Evolutionary conservation across 2,329 filamentous ascomycete genomes (phyloP).

Genomic region (Botrytis aclada): DNA sequence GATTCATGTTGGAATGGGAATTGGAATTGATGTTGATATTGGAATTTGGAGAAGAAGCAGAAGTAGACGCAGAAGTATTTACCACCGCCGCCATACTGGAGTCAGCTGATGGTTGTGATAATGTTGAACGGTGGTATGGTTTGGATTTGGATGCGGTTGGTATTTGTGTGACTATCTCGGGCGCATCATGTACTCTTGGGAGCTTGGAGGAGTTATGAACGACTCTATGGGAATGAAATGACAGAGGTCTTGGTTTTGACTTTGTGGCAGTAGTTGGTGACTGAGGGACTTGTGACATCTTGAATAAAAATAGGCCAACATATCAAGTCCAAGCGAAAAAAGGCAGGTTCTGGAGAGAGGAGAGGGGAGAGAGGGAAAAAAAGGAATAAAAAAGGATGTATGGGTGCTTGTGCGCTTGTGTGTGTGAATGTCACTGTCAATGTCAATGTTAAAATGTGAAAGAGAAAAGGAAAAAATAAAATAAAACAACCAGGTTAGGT

Average conservation of each 20-base stretch:
- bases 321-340: slow-evolving; percentile 11
- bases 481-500: neutral
- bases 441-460: neutral
- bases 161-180: slow-evolving; percentile 16
- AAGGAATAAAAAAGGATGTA: neutral
- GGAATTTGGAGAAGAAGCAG: no score
- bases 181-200: slow-evolving; percentile 21
- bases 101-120: slow-evolving; percentile 7
- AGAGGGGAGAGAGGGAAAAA: neutral
- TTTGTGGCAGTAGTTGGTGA: slow-evolving; percentile 5
- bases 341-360: no score
- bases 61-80: neutral
- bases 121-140: slow-evolving; percentile 7
- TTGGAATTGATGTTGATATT: no score
- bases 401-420: no score
- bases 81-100: neutral
- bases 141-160: neutral
- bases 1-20: neutral
- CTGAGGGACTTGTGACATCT: slow-evolving; percentile 18
- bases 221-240: slow-evolving; percentile 21
- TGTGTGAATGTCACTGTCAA: neutral
- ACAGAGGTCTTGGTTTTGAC: slow-evolving; percentile 15
- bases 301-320: slow-evolving; percentile 20
- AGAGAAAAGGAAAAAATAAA: neutral
- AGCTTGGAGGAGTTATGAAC: slow-evolving; percentile 22